phyloP scores from a whole-genome alignment of 179 eudicot species.

The Silene coronaria region DNA sequence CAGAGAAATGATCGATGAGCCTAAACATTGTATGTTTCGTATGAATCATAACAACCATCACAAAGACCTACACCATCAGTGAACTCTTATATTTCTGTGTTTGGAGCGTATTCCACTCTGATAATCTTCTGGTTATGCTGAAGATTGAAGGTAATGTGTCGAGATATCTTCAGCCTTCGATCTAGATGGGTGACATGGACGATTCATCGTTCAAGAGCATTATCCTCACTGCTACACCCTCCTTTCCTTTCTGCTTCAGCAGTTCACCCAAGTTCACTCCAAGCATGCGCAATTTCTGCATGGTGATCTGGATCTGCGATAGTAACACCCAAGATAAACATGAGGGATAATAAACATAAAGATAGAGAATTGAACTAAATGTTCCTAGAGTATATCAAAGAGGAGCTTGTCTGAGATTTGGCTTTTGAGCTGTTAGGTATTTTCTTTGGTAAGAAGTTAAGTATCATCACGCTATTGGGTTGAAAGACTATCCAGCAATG shows the following conservation, averaged over 20 bases:
- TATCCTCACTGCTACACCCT: conserved; percentile 77
- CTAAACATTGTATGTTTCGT: conserved; percentile 84
- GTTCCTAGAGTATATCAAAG: no score
- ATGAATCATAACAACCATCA: conserved; percentile 44
- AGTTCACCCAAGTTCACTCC: conserved; percentile 69
- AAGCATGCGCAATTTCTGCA: conserved; percentile 57
- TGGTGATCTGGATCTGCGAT: conserved; percentile 52
- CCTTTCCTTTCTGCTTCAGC: conserved; percentile 67
- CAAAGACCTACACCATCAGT: conserved; percentile 72
- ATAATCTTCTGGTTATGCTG: conserved; percentile 71
- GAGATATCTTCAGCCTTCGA: conserved; percentile 66
- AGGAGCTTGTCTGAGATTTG: not conserved
- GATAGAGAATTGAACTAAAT: no score
- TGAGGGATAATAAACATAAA: no score
- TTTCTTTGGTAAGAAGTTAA: not conserved
- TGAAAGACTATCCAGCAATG: conserved; percentile 93
- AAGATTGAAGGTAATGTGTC: conserved; percentile 60
- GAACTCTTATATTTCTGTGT: conserved; percentile 60
- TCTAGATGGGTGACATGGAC: conserved; percentile 67
- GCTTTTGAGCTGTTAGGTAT: not conserved
- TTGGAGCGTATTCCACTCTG: conserved; percentile 31
- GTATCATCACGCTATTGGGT: conserved; percentile 70
- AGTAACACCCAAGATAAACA: not conserved
- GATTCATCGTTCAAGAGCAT: conserved; percentile 83
- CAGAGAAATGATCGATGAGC: conserved; percentile 27